A percentile compares a stretch with the other conserved stretches of the same genome.
These are phyloP conservation scores for Harringtonia lauricola DNA, from an alignment of 2,329 filamentous ascomycete species.

Conservation along the genomic window DNA sequence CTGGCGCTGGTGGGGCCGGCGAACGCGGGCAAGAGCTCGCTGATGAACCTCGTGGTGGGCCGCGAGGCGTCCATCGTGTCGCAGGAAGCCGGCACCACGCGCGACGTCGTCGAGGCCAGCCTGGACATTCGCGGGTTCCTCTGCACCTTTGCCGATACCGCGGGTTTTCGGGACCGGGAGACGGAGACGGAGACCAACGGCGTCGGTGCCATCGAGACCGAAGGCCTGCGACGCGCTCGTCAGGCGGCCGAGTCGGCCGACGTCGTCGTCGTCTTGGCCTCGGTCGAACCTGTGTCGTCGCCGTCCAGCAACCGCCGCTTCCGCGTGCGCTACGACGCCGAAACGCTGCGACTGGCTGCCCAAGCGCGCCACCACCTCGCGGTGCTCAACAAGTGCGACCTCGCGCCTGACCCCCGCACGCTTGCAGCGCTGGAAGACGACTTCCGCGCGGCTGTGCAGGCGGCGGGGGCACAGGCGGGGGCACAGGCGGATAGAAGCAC, in stretches of 20 bases:
- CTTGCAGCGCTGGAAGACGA: constrained; percentile 23
- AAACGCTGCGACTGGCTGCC: constrained; percentile 43
- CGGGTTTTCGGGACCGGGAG: constrained; percentile 52
- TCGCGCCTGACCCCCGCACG: constrained; percentile 19
- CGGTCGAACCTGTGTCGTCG: constrained; percentile 43
- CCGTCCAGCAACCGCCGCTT: not conserved
- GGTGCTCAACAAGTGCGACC: constrained; percentile 53
- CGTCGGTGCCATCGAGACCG: constrained; percentile 70
- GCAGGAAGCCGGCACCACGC: constrained; percentile 80
- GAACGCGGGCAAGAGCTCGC: constrained; percentile 88
- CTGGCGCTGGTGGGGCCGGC: constrained; percentile 83
- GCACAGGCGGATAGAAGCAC: no score
- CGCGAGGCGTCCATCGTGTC: constrained; percentile 94
- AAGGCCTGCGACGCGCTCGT: constrained; percentile 82
- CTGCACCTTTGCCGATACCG: constrained; percentile 91
- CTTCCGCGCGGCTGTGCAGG: constrained; percentile 21
- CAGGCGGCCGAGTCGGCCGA: constrained; percentile 75
- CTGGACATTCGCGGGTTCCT: constrained; percentile 84
- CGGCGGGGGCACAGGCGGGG: no score
- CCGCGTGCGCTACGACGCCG: constrained; percentile 38
- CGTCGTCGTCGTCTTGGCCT: constrained; percentile 70
- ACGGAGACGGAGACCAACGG: constrained; percentile 2
- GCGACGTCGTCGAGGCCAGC: constrained; percentile 86
- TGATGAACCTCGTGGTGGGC: constrained; percentile 83
- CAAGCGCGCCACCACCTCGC: constrained; percentile 38